Evolutionary conservation across 352 stramenopile genomes (phyloP).

Genomic region (Phytopythium helicoides): DNA sequence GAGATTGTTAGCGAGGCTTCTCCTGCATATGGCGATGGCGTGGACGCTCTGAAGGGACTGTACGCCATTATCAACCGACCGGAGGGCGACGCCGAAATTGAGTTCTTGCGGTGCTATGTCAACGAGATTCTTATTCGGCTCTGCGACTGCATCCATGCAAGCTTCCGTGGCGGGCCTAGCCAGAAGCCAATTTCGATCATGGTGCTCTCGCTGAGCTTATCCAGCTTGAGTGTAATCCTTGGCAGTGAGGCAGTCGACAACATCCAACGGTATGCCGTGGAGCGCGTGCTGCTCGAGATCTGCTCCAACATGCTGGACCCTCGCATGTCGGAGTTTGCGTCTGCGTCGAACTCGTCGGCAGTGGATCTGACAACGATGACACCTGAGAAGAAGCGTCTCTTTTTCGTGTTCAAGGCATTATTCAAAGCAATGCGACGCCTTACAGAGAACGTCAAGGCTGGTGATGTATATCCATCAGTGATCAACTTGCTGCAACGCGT

Average conservation of each 20-base stretch:
- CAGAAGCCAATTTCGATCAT: conserved; percentile 68
- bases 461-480: conserved; percentile 72
- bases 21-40: conserved; percentile 53
- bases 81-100: conserved; percentile 45
- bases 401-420: conserved; percentile 72
- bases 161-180: conserved; percentile 56
- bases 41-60: conserved; percentile 75
- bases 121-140: conserved; percentile 77
- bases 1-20: conserved; percentile 60
- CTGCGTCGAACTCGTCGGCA: conserved; percentile 33
- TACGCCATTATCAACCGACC: conserved; percentile 75
- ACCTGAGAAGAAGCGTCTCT: conserved; percentile 53
- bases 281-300: conserved; percentile 72
- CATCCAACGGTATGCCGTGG: conserved; percentile 74
- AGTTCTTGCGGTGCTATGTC: conserved; percentile 73
- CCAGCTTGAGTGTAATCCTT: conserved; percentile 64
- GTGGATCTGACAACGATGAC: conserved; percentile 37
- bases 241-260: conserved; percentile 49
- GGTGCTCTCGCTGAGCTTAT: conserved; percentile 70
- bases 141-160: conserved; percentile 72
- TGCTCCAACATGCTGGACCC: conserved; percentile 75
- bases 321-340: conserved; percentile 57
- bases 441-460: conserved; percentile 55
- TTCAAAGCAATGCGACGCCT: conserved; percentile 57
- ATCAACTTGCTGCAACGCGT: conserved; percentile 81